phyloP scores from a whole-genome alignment of 2,329 filamentous ascomycete genomes.

The Pseudopithomyces maydicus region DNA sequence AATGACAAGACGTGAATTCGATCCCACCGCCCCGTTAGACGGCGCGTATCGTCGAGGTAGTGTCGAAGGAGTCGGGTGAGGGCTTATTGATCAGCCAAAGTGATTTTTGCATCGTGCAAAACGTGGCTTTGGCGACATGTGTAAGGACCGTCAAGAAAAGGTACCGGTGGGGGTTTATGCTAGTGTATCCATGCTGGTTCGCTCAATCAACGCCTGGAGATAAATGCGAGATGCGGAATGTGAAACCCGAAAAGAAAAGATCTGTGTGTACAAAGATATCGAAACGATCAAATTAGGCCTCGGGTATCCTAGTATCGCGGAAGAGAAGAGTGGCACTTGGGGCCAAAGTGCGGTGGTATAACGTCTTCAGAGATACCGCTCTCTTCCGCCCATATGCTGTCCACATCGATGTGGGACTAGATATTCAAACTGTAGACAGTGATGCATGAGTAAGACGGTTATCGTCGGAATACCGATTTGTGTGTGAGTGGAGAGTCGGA shows the following conservation, averaged over 20 bases:
- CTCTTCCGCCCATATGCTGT: not conserved
- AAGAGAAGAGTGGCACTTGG: slow-evolving; percentile 5
- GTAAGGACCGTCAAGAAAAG: slow-evolving; percentile 20
- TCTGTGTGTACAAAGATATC: slow-evolving; percentile 12
- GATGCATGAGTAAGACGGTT: slow-evolving; percentile 2
- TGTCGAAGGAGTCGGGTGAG: not conserved
- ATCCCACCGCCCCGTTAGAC: slow-evolving; percentile 10
- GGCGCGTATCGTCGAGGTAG: not conserved
- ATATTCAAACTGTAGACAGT: not conserved
- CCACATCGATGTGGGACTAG: not conserved
- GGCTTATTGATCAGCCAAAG: not conserved
- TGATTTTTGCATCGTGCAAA: not conserved
- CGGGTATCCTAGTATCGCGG: slow-evolving; percentile 19
- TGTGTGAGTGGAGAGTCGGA: slow-evolving; percentile 39
- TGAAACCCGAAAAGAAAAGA: slow-evolving; percentile 9
- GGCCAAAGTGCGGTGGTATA: slow-evolving; percentile 3
- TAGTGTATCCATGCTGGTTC: slow-evolving; percentile 20
- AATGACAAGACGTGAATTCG: slow-evolving; percentile 20
- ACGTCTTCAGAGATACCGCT: not conserved
- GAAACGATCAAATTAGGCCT: slow-evolving; percentile 10
- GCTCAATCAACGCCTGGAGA: slow-evolving; percentile 19
- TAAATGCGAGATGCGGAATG: slow-evolving; percentile 3
- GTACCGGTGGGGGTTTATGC: slow-evolving; percentile 26
- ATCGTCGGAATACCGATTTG: slow-evolving; percentile 37
- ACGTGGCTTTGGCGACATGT: not conserved